phyloP scores from a whole-genome alignment of 192 early-diverging fungal genomes.

The Chytriomyces sp. region DNA sequence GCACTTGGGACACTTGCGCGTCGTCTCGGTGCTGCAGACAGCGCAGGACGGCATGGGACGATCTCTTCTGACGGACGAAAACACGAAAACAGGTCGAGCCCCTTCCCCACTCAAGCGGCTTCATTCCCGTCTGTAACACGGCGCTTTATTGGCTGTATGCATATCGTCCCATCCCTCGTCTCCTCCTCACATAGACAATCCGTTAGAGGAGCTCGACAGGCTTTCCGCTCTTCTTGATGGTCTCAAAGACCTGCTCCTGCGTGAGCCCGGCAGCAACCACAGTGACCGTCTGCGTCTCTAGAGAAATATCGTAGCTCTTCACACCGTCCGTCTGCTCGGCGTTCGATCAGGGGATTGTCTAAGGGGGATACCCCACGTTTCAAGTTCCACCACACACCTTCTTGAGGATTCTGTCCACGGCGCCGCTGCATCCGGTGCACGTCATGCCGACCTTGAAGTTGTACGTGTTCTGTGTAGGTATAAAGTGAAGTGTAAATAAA shows the following conservation, averaged over 20 bases:
- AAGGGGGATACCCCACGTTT: background rate
- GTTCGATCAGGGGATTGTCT: background rate
- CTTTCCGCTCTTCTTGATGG: conserved; percentile 59
- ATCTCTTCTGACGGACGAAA: too few relatives aligned
- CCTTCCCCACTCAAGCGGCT: too few relatives aligned
- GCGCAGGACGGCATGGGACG: conserved; percentile 24
- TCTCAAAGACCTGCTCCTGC: conserved; percentile 56
- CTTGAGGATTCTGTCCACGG: conserved; percentile 67
- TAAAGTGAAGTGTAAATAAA: background rate
- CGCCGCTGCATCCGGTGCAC: conserved; percentile 76
- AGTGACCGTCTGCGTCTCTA: conserved; percentile 59
- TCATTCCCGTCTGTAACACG: too few relatives aligned
- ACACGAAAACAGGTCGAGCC: too few relatives aligned
- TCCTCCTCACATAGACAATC: background rate
- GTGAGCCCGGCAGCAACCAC: conserved; percentile 53
- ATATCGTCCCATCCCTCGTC: too few relatives aligned
- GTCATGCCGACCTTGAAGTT: conserved; percentile 79
- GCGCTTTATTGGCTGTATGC: too few relatives aligned
- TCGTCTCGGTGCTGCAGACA: conserved; percentile 2
- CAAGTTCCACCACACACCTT: conserved; percentile 43
- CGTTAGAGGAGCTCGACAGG: conserved; percentile 41
- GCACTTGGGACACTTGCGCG: conserved; percentile 37
- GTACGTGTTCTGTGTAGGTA: conserved; percentile 48
- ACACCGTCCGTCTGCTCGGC: conserved; percentile 47
- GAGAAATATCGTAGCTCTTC: conserved; percentile 52